phyloP scores from a whole-genome alignment of 495 filamentous ascomycete species.

The Evansstolkia leycettana region DNA sequence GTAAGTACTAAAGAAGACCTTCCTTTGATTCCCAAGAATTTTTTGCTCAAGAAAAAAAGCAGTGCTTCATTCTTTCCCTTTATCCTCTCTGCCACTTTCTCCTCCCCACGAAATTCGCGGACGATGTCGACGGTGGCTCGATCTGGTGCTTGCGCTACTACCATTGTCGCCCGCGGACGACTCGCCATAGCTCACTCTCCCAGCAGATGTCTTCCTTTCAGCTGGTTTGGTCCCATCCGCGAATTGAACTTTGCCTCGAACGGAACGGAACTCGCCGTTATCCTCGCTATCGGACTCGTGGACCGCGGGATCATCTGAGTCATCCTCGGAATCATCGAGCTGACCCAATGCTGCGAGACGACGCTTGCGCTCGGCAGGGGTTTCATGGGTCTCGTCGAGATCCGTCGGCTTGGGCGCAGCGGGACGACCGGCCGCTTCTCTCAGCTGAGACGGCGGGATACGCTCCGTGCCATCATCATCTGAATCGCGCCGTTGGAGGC shows the following conservation, averaged over 20 bases:
- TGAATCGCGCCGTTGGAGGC: slow-evolving; percentile 34
- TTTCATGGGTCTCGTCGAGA: slow-evolving; percentile 49
- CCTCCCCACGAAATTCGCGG: slow-evolving; percentile 16
- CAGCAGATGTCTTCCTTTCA: slow-evolving; percentile 1
- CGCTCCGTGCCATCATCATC: slow-evolving; percentile 49
- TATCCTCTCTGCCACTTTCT: slow-evolving; percentile 15
- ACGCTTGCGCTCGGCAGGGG: slow-evolving; percentile 68
- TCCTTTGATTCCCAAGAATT: too few relatives aligned
- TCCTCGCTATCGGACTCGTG: slow-evolving; percentile 42
- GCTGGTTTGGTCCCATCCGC: slow-evolving; percentile 17
- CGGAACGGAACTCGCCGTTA: slow-evolving; percentile 9
- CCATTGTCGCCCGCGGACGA: slow-evolving; percentile 21
- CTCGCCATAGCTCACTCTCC: slow-evolving; percentile 2
- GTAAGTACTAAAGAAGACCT: too few relatives aligned
- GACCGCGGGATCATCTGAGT: slow-evolving; percentile 36
- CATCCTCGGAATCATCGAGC: slow-evolving; percentile 21
- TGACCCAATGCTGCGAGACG: slow-evolving; percentile 77
- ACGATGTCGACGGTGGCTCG: neutral
- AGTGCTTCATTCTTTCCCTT: neutral
- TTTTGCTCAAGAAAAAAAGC: too few relatives aligned
- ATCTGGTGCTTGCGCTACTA: slow-evolving; percentile 1
- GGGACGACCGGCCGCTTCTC: slow-evolving; percentile 19
- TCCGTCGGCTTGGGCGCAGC: slow-evolving; percentile 2
- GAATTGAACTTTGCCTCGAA: slow-evolving; percentile 19
- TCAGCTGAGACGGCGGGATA: slow-evolving; percentile 32